phyloP scores from a whole-genome alignment of 2,329 filamentous ascomycete species.

The Hortaea sp. region DNA sequence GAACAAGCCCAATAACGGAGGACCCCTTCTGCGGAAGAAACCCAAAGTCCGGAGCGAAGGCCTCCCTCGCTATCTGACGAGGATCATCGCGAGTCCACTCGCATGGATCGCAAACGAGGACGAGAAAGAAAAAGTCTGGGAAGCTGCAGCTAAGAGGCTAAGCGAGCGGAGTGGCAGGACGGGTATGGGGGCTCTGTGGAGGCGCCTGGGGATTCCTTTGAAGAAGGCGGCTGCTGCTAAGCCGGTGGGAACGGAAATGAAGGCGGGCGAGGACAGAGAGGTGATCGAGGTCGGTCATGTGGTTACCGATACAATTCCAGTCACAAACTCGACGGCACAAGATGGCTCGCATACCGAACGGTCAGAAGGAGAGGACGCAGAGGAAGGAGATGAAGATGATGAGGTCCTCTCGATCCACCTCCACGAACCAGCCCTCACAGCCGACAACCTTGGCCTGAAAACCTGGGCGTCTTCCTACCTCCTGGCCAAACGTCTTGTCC shows the following conservation, averaged over 20 bases:
- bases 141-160: constrained; percentile 66
- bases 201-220: constrained; percentile 46
- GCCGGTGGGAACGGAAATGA: constrained; percentile 9
- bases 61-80: constrained; percentile 56
- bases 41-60: constrained; percentile 39
- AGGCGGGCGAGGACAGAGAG: not conserved
- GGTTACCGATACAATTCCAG: not conserved
- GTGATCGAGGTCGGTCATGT: not conserved
- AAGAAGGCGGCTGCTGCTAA: constrained; percentile 29
- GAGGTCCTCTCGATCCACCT: constrained; percentile 55
- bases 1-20: not conserved
- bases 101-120: constrained; percentile 60
- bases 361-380: not conserved
- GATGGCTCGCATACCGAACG: not conserved
- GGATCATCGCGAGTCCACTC: constrained; percentile 57
- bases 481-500: constrained; percentile 59
- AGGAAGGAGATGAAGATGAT: constrained; percentile 9
- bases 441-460: constrained; percentile 82
- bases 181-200: constrained; percentile 54
- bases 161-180: constrained; percentile 75
- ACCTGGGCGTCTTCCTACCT: constrained; percentile 92
- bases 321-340: not conserved
- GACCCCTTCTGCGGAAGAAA: constrained; percentile 6
- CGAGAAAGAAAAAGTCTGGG: constrained; percentile 61
- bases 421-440: constrained; percentile 77